Evolutionary conservation across 805 yeast genomes (phyloP), one percentile per base, ranked within the genome.

Genomic region (Candida koratica): DNA sequence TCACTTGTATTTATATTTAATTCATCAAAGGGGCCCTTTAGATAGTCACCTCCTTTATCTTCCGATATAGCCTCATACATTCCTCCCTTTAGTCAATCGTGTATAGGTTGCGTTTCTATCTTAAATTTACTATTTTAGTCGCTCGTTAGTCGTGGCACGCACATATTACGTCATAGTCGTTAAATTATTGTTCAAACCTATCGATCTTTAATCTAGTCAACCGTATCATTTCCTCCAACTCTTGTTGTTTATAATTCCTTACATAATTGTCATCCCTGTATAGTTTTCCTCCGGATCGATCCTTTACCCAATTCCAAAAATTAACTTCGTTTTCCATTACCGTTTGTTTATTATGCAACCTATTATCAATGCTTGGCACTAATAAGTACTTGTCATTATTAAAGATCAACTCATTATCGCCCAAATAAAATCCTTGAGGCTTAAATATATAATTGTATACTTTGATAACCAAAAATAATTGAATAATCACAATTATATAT

Each of bases 271-370:
- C 31, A 13, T 27, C 25, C 11, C 20, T 28, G 31, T 26, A 20
- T 27, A 36, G 24, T 16, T 23, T 34, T 1, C 34, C 15, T 16
- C 34, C 34, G 7, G 34, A 32, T 22, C 28, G 38, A 20, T 55
- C 55, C 19, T 61, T 60, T 36, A 84, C 67, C 95, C 95, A 84
- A 30, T 75, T 70, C 93, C 93, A 84, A 28, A 84, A 51, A 16
- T 71, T 69, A 12, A 70, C 64, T 55, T 84, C 88, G 41, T 77
- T 73, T 37, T 67, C 64, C 41, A 62, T 47, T 13, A 57, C 47
- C 42, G 60, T 39, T 41, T 61, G 34, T 25, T 43, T 38, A 30
- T 47, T 34, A 28, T 48, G 38, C 25, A 63, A 55, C 19, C 56
- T 52, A 8, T 69, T 51, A 12, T 61, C 62, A 18, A 64, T 47